phyloP scores from a whole-genome alignment of 1,139 yeast genomes.

The Yamadazyma atmosphaerica region DNA sequence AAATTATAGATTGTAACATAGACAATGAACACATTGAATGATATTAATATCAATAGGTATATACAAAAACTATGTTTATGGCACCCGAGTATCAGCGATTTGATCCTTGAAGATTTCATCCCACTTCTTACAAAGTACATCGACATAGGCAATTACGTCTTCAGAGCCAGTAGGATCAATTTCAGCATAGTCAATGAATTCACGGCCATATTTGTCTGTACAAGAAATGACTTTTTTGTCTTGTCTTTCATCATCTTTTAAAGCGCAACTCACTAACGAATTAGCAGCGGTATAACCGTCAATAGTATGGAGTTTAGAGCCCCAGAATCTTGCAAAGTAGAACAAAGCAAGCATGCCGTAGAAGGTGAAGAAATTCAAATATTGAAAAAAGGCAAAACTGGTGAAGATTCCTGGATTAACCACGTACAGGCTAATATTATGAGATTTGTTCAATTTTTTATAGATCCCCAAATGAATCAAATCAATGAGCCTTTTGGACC shows the following conservation, averaged over 20 bases:
- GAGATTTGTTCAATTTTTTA: constrained; percentile 39
- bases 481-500: constrained; percentile 87
- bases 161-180: constrained; percentile 64
- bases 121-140: constrained; percentile 59
- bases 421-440: constrained; percentile 68
- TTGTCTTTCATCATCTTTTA: constrained; percentile 44
- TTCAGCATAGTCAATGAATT: constrained; percentile 54
- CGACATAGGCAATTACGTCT: constrained; percentile 63
- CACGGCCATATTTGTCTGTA: constrained; percentile 60
- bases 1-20: constrained; percentile 19
- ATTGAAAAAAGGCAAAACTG: constrained; percentile 76
- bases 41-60: not conserved
- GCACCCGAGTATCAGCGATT: constrained; percentile 54
- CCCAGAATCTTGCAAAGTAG: constrained; percentile 77
- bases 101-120: constrained; percentile 63
- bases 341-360: constrained; percentile 84
- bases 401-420: constrained; percentile 95
- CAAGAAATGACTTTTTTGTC: constrained; percentile 75
- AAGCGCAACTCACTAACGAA: constrained; percentile 56
- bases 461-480: constrained; percentile 75
- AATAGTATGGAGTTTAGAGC: constrained; percentile 87
- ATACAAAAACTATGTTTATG: constrained; percentile 10
- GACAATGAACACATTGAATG: not conserved
- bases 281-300: constrained; percentile 88
- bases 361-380: constrained; percentile 72